Base-by-base conservation (phyloP, 495 filamentous ascomycete genomes). In the Sporormia fimetaria region DNA sequence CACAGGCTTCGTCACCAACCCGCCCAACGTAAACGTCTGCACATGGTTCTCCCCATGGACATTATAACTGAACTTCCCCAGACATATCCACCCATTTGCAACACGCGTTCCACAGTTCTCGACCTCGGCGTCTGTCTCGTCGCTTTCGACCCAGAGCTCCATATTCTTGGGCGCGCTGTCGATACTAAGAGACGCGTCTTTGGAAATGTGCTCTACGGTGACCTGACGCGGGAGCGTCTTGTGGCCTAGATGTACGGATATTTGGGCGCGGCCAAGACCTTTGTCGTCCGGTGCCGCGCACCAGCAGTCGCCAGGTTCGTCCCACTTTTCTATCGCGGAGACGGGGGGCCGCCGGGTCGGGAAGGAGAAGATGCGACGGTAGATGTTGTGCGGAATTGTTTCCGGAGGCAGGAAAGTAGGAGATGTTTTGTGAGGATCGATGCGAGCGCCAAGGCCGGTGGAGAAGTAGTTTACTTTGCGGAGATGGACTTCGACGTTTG, bases 261-360 rank as follows among this genome's bases (percentile, higher is more conserved):
- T 44, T 44, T 64, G 56, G 18, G 67, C 61, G 11, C 56, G 32
- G 34, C 57, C 55, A 16, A 29, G 28, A n/a, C 21, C 31, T 27
- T 18, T 26, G 11, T 41, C 33, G 31, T 31, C 49, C 26, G 56
- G 58, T 15, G 62, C 71, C 25, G 67, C 66, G 58, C 80, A 81
- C 74, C 74, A 84, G 58, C 78, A 82, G 28, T 83, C 71, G 21
- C 74, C 75, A 14, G 72, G 65, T 21, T 83, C 74, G 2, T 64
- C 57, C 73, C 79, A 81, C 21, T 54, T 55, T 2, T 57, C 51
- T 10, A 83, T 59, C 0, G 76, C 80, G 2, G 45, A 46, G 41
- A 66, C 26, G 6, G 58, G 62, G 36, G 40, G 35, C 21, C 41
- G 42, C 21, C 46, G 44, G 38, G 51, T 23, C 23, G 51, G 54